phyloP scores from a whole-genome alignment of 805 yeast genomes.

The Ogataea saltuana region DNA sequence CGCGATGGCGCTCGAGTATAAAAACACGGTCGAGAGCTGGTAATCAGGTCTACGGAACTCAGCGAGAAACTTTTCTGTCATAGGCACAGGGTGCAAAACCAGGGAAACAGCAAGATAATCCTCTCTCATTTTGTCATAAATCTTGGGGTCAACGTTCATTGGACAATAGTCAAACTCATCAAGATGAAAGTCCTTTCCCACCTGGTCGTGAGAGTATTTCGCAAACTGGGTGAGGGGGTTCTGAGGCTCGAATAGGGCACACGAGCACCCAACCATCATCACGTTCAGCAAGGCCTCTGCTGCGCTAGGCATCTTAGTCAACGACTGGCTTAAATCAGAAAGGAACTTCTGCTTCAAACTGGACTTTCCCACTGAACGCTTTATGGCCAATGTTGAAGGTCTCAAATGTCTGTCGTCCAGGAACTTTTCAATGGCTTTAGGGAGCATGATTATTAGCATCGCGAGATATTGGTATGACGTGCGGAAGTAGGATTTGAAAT shows the following conservation, averaged over 20 bases:
- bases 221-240: constrained; percentile 35
- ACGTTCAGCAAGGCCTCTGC: constrained; percentile 36
- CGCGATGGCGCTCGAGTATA: constrained; percentile 29
- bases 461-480: constrained; percentile 37
- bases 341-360: constrained; percentile 31
- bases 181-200: constrained; percentile 32
- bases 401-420: constrained; percentile 24
- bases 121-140: constrained; percentile 26
- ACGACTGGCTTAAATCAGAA: constrained; percentile 24
- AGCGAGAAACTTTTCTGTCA: constrained; percentile 16
- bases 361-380: constrained; percentile 26
- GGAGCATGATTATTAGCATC: constrained; percentile 35
- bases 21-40: constrained; percentile 18
- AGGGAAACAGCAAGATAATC: constrained; percentile 29
- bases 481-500: constrained; percentile 30
- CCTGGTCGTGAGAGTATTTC: constrained; percentile 22
- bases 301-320: constrained; percentile 27
- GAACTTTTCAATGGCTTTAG: constrained; percentile 33
- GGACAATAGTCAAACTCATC: constrained; percentile 31
- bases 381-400: constrained; percentile 25
- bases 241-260: constrained; percentile 27
- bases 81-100: constrained; percentile 22
- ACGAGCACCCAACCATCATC: constrained; percentile 36
- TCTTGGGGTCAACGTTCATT: constrained; percentile 18
- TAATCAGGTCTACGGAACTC: constrained; percentile 20